phyloP scores from a whole-genome alignment of 345 rosid genomes.

The Gossypium thurberi region DNA sequence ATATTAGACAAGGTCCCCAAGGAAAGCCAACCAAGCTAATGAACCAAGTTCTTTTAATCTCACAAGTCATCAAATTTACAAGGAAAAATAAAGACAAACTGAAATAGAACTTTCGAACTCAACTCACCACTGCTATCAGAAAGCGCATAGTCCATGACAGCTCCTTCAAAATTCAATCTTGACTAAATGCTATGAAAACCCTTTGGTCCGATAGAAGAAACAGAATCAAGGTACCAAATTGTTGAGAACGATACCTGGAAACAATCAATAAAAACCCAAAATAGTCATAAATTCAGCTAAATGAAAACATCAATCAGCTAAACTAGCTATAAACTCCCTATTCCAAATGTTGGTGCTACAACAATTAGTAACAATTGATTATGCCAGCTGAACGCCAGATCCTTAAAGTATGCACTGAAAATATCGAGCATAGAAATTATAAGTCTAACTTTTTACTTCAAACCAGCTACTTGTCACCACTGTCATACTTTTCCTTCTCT shows the following conservation, averaged over 20 bases:
- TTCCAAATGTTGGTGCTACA: not conserved
- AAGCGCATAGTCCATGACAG: slow-evolving; percentile 48
- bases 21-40: not conserved
- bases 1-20: not conserved
- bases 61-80: not conserved
- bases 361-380: not conserved
- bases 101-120: slow-evolving; percentile 1
- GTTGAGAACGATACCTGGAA: slow-evolving; percentile 14
- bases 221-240: not conserved
- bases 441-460: not conserved
- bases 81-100: not conserved
- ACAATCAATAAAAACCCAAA: slow-evolving; percentile 10
- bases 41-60: not conserved
- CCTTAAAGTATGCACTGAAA: not conserved
- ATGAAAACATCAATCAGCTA: slow-evolving; percentile 2
- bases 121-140: slow-evolving; percentile 72
- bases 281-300: not conserved
- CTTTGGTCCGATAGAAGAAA: slow-evolving; percentile 11
- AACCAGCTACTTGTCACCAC: too few species aligned
- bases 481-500: too few species aligned
- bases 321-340: not conserved
- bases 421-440: not conserved
- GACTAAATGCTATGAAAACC: not conserved
- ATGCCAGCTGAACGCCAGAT: not conserved
- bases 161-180: not conserved